Evolutionary conservation across 1,284 basidiomycete genomes (phyloP), one percentile per base, ranked within the genome.

Genomic region (Naganishia sp.): DNA sequence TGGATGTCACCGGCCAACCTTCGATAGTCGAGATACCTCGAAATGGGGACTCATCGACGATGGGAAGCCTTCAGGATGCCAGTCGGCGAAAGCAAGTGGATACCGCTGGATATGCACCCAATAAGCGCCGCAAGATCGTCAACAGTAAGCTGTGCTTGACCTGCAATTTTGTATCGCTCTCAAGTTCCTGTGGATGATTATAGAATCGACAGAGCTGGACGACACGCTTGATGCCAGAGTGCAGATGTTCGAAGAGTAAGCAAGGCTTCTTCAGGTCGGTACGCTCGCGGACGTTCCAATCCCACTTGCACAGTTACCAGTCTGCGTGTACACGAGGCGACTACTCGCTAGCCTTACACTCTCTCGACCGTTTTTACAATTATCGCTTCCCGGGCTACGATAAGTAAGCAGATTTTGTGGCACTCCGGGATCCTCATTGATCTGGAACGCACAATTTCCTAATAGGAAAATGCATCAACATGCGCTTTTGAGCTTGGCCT

Each of bases 401-500:
- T n/a, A 69, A 71, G 69, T 72, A 53, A 68, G 70, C 66, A 18
- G 3, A 45, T 33, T 1, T 1, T 9, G 13, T 28, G 28, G 28
- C 28, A 28, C 5, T 5, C 28, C 28, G 28, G 28, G 5, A 28
- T 28, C 28, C 28, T 28, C 28, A 28, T 28, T 28, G 28, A 28
- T 28, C 28, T 28, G 28, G 28, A 28, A 28, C 28, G 28, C 6
- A 11, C 10, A 13, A 42, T 36, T 5, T 21, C 42, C 25, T 7
- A 21, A 6, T 31, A 75, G 74, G 55, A 75, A 72, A 10, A 70
- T 74, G 56, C 75, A 78, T 68, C 79, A 79, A 54, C 79, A 81
- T 67, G 77, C 78, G 9, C 66, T 80, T 11, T 69, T 81, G 5
- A 78, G 78, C 64, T 74, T 80, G 25, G 79, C 79, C 6, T 69